These are phyloP conservation scores for Iberis pinnata DNA, from an alignment of 345 rosid genomes.

Conservation along the genomic window DNA sequence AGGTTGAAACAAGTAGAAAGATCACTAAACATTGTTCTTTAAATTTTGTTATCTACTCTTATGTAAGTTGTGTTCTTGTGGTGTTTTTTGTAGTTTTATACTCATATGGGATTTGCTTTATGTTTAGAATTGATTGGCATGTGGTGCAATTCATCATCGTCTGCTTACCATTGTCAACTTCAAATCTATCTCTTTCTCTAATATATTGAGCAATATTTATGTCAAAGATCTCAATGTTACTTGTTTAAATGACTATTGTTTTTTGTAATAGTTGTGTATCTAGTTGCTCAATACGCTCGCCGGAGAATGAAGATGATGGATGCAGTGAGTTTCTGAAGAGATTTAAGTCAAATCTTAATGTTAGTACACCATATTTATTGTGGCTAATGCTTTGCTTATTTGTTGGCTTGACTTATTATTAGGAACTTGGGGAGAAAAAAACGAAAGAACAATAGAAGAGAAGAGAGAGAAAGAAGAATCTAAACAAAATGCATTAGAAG, in stretches of 20 bases:
- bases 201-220: conserved; percentile 15
- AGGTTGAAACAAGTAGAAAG: no score
- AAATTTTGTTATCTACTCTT: neutral
- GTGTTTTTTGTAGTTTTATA: no score
- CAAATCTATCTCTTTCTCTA: conserved; percentile 1
- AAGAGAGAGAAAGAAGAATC: conserved; percentile 44
- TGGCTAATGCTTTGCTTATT: no score
- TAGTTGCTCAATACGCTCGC: conserved; percentile 87
- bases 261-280: conserved; percentile 53
- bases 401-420: conserved; percentile 1
- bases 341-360: neutral
- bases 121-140: conserved; percentile 82
- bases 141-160: conserved; percentile 87
- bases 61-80: conserved; percentile 3
- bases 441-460: conserved; percentile 47
- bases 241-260: conserved; percentile 22
- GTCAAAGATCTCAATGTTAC: neutral
- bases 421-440: conserved; percentile 63
- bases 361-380: neutral
- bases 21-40: no score
- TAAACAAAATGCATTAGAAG: conserved; percentile 41
- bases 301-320: conserved; percentile 78
- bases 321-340: conserved; percentile 38
- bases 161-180: conserved; percentile 56
- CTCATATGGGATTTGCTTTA: conserved; percentile 18